phyloP scores from a whole-genome alignment of 2,329 filamentous ascomycete genomes.

The Trichoderma semiorbis region DNA sequence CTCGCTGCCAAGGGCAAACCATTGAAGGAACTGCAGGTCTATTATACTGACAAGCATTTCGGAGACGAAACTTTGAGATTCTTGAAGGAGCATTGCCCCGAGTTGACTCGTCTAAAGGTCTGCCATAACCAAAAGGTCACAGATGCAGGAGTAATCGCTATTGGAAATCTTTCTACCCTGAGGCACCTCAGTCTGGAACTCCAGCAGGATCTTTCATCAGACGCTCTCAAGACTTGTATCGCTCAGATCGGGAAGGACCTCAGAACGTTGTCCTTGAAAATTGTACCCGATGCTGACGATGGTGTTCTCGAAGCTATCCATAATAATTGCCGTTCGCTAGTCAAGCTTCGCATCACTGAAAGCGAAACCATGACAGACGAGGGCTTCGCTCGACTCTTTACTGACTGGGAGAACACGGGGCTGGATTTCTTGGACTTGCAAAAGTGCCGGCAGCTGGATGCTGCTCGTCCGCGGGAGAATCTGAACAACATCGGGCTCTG shows the following conservation, averaged over 20 bases:
- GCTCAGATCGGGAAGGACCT: slow-evolving; percentile 60
- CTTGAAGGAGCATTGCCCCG: slow-evolving; percentile 63
- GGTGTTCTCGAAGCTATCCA: slow-evolving; percentile 68
- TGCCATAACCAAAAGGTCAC: slow-evolving; percentile 74
- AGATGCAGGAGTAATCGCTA: slow-evolving; percentile 59
- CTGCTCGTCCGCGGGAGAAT: slow-evolving; percentile 63
- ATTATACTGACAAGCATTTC: slow-evolving; percentile 80
- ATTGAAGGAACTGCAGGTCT: slow-evolving; percentile 70
- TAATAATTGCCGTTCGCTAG: slow-evolving; percentile 61
- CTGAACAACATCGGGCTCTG: slow-evolving; percentile 68
- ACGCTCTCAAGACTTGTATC: slow-evolving; percentile 60
- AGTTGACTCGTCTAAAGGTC: slow-evolving; percentile 73
- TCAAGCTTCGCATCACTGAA: slow-evolving; percentile 77
- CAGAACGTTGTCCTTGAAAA: slow-evolving; percentile 73
- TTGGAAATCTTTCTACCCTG: slow-evolving; percentile 61
- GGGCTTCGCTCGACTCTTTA: slow-evolving; percentile 71
- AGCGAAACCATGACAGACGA: slow-evolving; percentile 73
- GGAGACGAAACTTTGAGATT: slow-evolving; percentile 63
- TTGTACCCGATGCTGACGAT: slow-evolving; percentile 65
- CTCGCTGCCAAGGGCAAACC: slow-evolving; percentile 62
- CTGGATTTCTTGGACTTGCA: slow-evolving; percentile 71
- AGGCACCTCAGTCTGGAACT: slow-evolving; percentile 74
- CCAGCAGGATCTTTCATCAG: slow-evolving; percentile 52
- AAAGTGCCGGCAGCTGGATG: slow-evolving; percentile 73
- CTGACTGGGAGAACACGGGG: slow-evolving; percentile 68